phyloP scores from a whole-genome alignment of 345 rosid genomes.

The Eucalyptus sp. region DNA sequence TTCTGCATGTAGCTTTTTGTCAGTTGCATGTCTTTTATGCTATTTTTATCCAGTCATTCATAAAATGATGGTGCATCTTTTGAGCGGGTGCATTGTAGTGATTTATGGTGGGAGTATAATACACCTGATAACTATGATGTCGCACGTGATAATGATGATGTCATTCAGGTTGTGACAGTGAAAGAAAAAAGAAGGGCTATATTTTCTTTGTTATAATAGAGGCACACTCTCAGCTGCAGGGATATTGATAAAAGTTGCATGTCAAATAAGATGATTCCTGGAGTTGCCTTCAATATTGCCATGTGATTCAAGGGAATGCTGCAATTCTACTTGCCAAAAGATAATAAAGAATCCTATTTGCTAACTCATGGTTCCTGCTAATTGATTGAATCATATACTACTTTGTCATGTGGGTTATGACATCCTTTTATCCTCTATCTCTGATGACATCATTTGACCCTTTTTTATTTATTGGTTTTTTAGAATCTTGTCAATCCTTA shows the following conservation, averaged over 20 bases:
- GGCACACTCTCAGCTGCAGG: background rate
- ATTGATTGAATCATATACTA: background rate
- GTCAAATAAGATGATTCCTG: background rate
- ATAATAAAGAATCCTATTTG: background rate
- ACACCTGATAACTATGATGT: background rate
- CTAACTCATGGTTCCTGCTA: background rate
- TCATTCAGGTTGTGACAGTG: background rate
- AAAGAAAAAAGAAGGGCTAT: background rate
- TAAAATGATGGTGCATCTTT: background rate
- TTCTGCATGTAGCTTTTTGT: background rate
- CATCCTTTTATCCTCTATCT: background rate
- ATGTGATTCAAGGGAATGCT: background rate
- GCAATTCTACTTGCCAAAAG: background rate
- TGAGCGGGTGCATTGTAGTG: background rate
- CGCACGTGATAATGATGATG: background rate
- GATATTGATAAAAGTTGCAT: background rate
- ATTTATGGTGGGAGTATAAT: background rate
- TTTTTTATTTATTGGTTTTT: background rate
- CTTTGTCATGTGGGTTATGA: background rate
- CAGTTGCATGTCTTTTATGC: background rate
- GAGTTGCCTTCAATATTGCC: background rate
- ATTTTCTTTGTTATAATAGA: background rate
- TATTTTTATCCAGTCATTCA: background rate
- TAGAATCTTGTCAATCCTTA: background rate
- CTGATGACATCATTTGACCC: background rate